Percentiles rank a stretch among this genome's conserved stretches.
Conservation (phyloP, 1,284 basidiomycete species). For the Spongispora temasekensis region DNA sequence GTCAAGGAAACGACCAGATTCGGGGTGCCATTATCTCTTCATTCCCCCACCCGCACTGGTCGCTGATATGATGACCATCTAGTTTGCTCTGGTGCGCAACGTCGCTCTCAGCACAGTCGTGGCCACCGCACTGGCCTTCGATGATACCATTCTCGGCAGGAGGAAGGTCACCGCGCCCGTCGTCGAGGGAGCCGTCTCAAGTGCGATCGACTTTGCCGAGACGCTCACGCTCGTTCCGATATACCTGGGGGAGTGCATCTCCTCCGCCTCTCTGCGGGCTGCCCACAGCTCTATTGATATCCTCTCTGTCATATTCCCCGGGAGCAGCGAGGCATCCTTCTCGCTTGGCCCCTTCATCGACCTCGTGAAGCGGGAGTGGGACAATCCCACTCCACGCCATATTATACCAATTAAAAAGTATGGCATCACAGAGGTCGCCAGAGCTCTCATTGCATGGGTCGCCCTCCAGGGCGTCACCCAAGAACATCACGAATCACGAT, state of each 20-base stretch:
- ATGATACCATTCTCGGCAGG: conserved; percentile 65
- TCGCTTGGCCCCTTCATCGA: conserved; percentile 76
- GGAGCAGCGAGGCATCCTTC: conserved; percentile 75
- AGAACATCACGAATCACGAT: conserved; percentile 71
- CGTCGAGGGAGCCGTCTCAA: conserved; percentile 57
- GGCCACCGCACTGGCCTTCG: conserved; percentile 57
- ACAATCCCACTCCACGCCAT: conserved; percentile 50
- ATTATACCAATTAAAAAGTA: conserved; percentile 61
- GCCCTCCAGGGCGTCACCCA: conserved; percentile 76
- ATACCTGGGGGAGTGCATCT: conserved; percentile 70
- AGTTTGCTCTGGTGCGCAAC: conserved; percentile 71
- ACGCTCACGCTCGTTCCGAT: conserved; percentile 71
- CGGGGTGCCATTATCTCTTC: conserved; percentile 48
- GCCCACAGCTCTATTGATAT: conserved; percentile 74
- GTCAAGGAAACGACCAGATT: conserved; percentile 68
- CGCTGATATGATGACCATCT: conserved; percentile 2
- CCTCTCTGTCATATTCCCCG: conserved; percentile 69
- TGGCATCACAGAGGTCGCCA: conserved; percentile 61
- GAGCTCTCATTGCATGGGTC: conserved; percentile 74
- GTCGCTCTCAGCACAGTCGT: conserved; percentile 59
- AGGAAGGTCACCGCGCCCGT: conserved; percentile 55
- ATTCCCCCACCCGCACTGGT: neutral
- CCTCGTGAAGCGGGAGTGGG: conserved; percentile 73
- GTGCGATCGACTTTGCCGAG: conserved; percentile 67
- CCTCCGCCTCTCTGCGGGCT: conserved; percentile 71